These are phyloP conservation scores for Paracoccidioides brasiliensis DNA, from an alignment of 2,329 filamentous ascomycete species.

Conservation along the genomic window DNA sequence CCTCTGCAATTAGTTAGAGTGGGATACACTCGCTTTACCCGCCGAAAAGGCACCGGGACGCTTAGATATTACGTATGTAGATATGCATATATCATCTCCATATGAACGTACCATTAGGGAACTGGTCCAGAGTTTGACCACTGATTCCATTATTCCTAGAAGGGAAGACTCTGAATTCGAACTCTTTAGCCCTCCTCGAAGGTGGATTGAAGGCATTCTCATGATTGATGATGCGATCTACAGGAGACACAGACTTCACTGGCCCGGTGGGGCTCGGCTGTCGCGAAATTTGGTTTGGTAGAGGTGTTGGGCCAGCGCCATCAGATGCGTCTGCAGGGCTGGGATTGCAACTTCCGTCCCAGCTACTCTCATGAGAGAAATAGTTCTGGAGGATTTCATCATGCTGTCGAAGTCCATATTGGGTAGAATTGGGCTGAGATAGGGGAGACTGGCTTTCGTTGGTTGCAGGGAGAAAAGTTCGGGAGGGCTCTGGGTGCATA, in stretches of 20 bases:
- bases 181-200: slow-evolving; percentile 29
- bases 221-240: slow-evolving; percentile 43
- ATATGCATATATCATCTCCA: too few species aligned
- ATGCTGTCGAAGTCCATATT: slow-evolving; percentile 46
- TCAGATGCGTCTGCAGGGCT: slow-evolving; percentile 16
- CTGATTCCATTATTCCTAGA: slow-evolving; percentile 32
- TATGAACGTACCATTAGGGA: slow-evolving; percentile 61
- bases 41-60: too few species aligned
- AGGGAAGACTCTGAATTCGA: slow-evolving; percentile 40
- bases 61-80: too few species aligned
- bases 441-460: slow-evolving; percentile 27
- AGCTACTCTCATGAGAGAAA: slow-evolving; percentile 29
- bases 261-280: slow-evolving; percentile 17
- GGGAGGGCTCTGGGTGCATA: slow-evolving; percentile 51
- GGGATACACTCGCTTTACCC: too few species aligned
- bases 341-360: slow-evolving; percentile 19
- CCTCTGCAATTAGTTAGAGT: slow-evolving; percentile 45
- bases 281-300: slow-evolving; percentile 14
- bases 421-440: slow-evolving; percentile 29
- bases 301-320: slow-evolving; percentile 8
- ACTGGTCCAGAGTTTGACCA: slow-evolving; percentile 40
- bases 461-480: slow-evolving; percentile 36
- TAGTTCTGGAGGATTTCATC: slow-evolving; percentile 32
- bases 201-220: slow-evolving; percentile 34
- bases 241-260: slow-evolving; percentile 29